These are phyloP conservation scores for Ceratocystis alfenasii DNA, from an alignment of 2,329 filamentous ascomycete species.

Conservation along the genomic window DNA sequence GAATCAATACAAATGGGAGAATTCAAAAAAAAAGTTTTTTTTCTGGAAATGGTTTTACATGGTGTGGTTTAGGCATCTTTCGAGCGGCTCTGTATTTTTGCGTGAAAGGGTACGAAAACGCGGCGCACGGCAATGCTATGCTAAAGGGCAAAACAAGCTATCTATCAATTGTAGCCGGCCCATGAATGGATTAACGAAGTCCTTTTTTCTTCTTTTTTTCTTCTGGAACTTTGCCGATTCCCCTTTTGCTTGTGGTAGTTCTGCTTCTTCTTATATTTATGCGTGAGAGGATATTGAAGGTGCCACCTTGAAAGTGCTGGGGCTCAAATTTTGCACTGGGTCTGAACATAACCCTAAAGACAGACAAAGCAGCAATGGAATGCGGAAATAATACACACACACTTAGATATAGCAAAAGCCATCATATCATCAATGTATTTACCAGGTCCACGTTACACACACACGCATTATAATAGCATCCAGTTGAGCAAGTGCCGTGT, in stretches of 20 bases:
- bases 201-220: constrained; percentile 20
- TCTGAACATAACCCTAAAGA: too few species aligned
- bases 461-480: too few species aligned
- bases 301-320: not conserved
- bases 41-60: constrained; percentile 31
- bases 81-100: constrained; percentile 36
- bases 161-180: constrained; percentile 30
- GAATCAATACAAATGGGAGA: constrained; percentile 24
- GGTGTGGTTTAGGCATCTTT: constrained; percentile 38
- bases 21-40: constrained; percentile 22
- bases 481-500: too few species aligned
- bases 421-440: too few species aligned
- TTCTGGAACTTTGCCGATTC: not conserved
- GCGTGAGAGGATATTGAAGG: too few species aligned
- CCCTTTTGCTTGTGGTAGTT: not conserved
- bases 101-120: constrained; percentile 37
- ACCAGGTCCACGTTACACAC: too few species aligned
- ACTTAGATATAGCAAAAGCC: too few species aligned
- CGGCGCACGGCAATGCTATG: constrained; percentile 34
- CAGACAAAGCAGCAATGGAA: too few species aligned
- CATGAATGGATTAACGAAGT: constrained; percentile 22
- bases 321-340: too few species aligned
- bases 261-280: not conserved
- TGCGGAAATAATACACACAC: too few species aligned
- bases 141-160: constrained; percentile 33